Evolutionary conservation across 495 filamentous ascomycete species (phyloP), one percentile per base, ranked within the genome.

Genomic region (Darksidea phi): DNA sequence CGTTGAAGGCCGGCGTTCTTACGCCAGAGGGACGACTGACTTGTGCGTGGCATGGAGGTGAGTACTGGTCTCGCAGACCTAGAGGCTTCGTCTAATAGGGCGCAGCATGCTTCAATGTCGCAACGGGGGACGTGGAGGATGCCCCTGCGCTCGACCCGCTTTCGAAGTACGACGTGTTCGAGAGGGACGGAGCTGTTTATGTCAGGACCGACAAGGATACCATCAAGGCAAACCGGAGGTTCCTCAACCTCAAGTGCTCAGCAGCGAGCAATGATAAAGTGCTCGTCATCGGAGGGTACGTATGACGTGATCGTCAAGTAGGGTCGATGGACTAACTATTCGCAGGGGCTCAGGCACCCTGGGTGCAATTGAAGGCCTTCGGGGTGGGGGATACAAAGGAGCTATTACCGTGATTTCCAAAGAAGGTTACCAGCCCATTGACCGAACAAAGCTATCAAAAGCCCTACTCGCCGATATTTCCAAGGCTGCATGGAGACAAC

Each of bases 41-140:
- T 15, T 98, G 94, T 72, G 88, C 92, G 0, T 97, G 95, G 94
- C 91, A 96, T 73, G 91, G 91, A 77, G 89, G 89, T 92, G 72
- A 37, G 79, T 76, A 25, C 38, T 4, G 1, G 15, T 4, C 41
- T 15, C 18, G 32, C 36, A n/a, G 24, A 6, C 32, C 7, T 5
- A n/a, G 13, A 18, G 23, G 25, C 28, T 28, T 26, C 3, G 18
- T 64, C 21, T 42, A 24, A 66, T 46, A 45, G 52, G 15, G 6
- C 32, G 18, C 63, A 91, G 94, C 94, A 38, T 98, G 94, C 78
- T 98, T 96, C 75, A 90, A 89, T 61, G 83, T 88, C 54, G 75
- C 79, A 42, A 92, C 87, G n/a, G 94, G 94, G 26, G 93, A 97
- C 61, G 87, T 98, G 47, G 94, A 98, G 73, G 88, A 97, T 71